These are phyloP conservation scores for Boletus tylopilopsis DNA, from an alignment of 768 basidiomycete genomes.

Conservation along the genomic window DNA sequence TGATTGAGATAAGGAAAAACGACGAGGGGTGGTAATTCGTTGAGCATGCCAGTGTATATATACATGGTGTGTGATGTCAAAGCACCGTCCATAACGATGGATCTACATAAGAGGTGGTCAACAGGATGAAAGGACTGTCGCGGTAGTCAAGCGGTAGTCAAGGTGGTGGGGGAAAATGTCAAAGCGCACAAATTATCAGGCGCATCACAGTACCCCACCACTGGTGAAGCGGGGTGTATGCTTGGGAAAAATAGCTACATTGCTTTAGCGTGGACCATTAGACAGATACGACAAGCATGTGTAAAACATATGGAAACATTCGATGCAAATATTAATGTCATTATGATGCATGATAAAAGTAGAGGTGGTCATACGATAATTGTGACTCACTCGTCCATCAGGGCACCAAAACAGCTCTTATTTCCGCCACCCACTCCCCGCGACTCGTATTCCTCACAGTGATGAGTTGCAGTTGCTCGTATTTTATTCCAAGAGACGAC, in stretches of 20 bases:
- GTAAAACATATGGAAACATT: background rate
- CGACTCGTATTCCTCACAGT: slow-evolving; percentile 25
- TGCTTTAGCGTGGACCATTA: background rate
- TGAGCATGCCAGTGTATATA: slow-evolving; percentile 1
- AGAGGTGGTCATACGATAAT: background rate
- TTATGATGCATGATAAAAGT: background rate
- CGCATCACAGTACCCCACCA: background rate
- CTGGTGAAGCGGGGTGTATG: background rate
- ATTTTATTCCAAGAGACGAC: slow-evolving; percentile 18
- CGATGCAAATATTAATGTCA: background rate
- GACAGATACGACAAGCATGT: slow-evolving; percentile 2
- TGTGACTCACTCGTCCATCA: slow-evolving; percentile 15
- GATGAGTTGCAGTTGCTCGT: slow-evolving; percentile 23
- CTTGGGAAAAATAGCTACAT: background rate
- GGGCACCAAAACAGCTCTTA: slow-evolving; percentile 16
- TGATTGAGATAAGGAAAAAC: background rate
- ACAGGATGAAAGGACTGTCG: no score
- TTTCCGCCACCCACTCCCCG: slow-evolving; percentile 28
- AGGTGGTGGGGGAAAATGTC: no score
- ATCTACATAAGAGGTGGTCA: background rate
- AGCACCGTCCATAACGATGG: background rate
- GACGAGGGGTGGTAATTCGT: background rate
- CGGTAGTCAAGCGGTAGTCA: no score
- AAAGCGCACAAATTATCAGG: background rate
- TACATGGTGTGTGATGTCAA: background rate